These are phyloP conservation scores for Ambrosia trifida DNA, from an alignment of 129 eudicot species.

Conservation along the genomic window DNA sequence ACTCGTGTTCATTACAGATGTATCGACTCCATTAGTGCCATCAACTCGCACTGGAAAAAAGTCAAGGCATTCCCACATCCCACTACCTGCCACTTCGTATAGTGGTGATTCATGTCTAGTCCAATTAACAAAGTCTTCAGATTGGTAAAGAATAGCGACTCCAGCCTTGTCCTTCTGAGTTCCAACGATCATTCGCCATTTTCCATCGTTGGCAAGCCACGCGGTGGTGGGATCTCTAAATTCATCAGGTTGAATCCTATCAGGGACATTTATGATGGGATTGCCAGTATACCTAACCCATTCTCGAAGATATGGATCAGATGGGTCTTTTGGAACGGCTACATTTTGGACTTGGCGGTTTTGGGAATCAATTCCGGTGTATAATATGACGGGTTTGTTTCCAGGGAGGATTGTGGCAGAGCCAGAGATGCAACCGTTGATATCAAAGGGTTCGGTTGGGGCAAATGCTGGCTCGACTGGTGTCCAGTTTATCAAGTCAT, in stretches of 20 bases:
- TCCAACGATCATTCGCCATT: conserved; percentile 54
- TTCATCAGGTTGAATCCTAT: conserved; percentile 25
- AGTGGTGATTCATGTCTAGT: conserved; percentile 38
- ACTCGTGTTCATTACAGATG: conserved; percentile 24
- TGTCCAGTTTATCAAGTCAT: conserved; percentile 64
- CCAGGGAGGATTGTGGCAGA: conserved; percentile 61
- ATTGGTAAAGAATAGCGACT: conserved; percentile 43
- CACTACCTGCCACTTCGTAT: conserved; percentile 27
- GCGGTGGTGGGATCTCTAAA: conserved; percentile 76
- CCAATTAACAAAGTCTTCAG: conserved; percentile 57
- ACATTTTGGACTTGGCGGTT: conserved; percentile 62
- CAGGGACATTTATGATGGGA: conserved; percentile 47
- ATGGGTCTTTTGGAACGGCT: conserved; percentile 53
- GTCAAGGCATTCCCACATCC: conserved; percentile 76
- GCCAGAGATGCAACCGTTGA: conserved; percentile 65
- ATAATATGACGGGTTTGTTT: conserved; percentile 48
- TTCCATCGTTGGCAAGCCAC: conserved; percentile 53
- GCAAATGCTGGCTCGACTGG: conserved; percentile 41
- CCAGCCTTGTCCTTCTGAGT: conserved; percentile 39
- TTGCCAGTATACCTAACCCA: conserved; percentile 58
- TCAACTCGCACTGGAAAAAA: conserved; percentile 54
- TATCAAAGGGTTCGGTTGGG: conserved; percentile 52
- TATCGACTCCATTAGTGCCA: conserved; percentile 43
- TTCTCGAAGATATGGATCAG: conserved; percentile 57
- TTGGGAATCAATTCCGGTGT: conserved; percentile 55